Evolutionary conservation across 768 basidiomycete species (phyloP).

Genomic region (Tubosaeta sp.): DNA sequence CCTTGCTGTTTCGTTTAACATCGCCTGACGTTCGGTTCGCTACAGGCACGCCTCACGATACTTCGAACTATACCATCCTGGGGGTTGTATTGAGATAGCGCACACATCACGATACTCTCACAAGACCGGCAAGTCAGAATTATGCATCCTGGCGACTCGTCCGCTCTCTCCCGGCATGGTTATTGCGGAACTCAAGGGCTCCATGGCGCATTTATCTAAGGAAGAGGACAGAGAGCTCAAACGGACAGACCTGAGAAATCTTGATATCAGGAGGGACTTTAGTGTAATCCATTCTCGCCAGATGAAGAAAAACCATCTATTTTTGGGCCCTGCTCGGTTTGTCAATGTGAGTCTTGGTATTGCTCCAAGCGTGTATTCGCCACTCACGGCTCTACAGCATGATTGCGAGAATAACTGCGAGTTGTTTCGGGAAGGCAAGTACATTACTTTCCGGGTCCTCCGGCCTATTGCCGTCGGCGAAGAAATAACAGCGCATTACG

Average conservation of each 20-base stretch:
- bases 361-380: background rate
- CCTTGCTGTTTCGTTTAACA: constrained; percentile 23
- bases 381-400: constrained; percentile 47
- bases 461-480: constrained; percentile 75
- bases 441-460: constrained; percentile 84
- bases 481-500: constrained; percentile 88
- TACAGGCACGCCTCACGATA: constrained; percentile 82
- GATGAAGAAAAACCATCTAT: constrained; percentile 89
- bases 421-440: constrained; percentile 81
- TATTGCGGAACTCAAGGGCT: constrained; percentile 84
- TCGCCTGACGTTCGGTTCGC: constrained; percentile 25
- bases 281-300: constrained; percentile 89
- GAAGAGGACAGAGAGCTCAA: constrained; percentile 86
- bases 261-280: constrained; percentile 80
- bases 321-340: constrained; percentile 88
- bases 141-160: constrained; percentile 83
- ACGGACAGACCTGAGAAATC: constrained; percentile 64
- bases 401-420: constrained; percentile 90
- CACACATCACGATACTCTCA: constrained; percentile 87
- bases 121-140: constrained; percentile 82
- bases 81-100: constrained; percentile 81
- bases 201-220: constrained; percentile 83
- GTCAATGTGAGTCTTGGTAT: constrained; percentile 65
- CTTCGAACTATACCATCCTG: constrained; percentile 81
- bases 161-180: constrained; percentile 62